phyloP scores from a whole-genome alignment of 2,329 filamentous ascomycete genomes.

The Zymoseptoria ardabiliae region DNA sequence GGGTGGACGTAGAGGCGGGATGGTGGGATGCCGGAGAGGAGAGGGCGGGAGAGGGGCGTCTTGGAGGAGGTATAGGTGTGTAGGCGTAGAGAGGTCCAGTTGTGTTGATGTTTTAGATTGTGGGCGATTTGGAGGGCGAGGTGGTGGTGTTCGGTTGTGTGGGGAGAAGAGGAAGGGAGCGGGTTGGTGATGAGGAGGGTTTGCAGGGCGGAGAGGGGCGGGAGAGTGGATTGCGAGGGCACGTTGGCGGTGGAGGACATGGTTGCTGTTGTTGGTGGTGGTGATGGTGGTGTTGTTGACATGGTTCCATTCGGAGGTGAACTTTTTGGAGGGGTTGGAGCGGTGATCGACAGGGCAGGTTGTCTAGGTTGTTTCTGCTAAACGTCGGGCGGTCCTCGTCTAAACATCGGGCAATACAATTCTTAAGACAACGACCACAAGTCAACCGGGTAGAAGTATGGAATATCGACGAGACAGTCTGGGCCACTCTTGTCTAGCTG shows the following conservation, averaged over 20 bases:
- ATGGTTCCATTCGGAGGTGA: not conserved
- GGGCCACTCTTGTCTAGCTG: no score
- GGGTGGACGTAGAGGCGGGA: conserved; percentile 69
- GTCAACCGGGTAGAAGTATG: no score
- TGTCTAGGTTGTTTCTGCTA: no score
- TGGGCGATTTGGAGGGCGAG: conserved; percentile 57
- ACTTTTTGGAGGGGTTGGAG: not conserved
- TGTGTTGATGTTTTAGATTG: conserved; percentile 68
- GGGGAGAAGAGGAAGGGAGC: conserved; percentile 7
- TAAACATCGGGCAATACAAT: no score
- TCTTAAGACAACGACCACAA: no score
- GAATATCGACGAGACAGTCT: no score
- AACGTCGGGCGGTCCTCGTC: no score
- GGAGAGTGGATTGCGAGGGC: not conserved
- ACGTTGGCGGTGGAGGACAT: not conserved
- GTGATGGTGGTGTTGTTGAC: not conserved
- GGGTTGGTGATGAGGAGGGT: conserved; percentile 8
- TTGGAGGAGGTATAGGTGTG: conserved; percentile 3
- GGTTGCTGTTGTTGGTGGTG: not conserved
- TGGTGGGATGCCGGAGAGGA: conserved; percentile 68
- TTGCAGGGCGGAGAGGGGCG: conserved; percentile 16
- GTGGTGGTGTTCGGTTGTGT: conserved; percentile 29
- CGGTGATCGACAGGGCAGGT: not conserved
- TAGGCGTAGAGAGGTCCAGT: conserved; percentile 56
- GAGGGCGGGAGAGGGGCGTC: conserved; percentile 47